A percentile compares a stretch with the other conserved stretches of the same genome.
Conservation (phyloP, 2,329 filamentous ascomycete genomes). For the Pseudocercospora musae region DNA sequence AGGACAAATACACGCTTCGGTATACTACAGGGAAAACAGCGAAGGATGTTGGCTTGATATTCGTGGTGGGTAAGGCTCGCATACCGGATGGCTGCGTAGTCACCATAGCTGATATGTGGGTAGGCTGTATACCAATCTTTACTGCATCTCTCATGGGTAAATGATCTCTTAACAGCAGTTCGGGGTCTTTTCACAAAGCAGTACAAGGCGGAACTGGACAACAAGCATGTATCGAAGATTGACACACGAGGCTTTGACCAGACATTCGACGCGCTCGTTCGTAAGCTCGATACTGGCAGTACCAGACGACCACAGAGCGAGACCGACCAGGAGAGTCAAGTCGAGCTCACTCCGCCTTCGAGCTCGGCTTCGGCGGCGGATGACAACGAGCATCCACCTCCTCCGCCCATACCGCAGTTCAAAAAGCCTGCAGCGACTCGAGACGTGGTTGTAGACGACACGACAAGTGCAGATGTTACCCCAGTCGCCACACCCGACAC, state of each 20-base stretch:
- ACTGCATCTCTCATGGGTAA: slow-evolving; percentile 92
- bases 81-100: background rate
- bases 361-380: slow-evolving; percentile 48
- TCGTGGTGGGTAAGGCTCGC: slow-evolving; percentile 64
- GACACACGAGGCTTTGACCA: slow-evolving; percentile 79
- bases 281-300: slow-evolving; percentile 64
- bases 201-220: slow-evolving; percentile 83
- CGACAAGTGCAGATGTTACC: slow-evolving; percentile 64
- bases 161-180: slow-evolving; percentile 93
- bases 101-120: slow-evolving; percentile 17
- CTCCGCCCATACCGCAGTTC: slow-evolving; percentile 46
- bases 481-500: slow-evolving; percentile 68
- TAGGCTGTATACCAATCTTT: slow-evolving; percentile 96
- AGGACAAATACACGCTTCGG: slow-evolving; percentile 91
- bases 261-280: slow-evolving; percentile 91
- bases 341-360: slow-evolving; percentile 53
- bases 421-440: slow-evolving; percentile 43
- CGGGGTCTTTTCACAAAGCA: slow-evolving; percentile 86
- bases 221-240: slow-evolving; percentile 71
- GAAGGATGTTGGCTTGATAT: slow-evolving; percentile 91
- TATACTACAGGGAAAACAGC: slow-evolving; percentile 67
- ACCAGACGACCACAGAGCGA: slow-evolving; percentile 28
- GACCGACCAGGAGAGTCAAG: slow-evolving; percentile 32
- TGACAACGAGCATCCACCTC: slow-evolving; percentile 52
- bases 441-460: slow-evolving; percentile 25